Evolutionary conservation across 371 early-diverging fungal species (phyloP), one percentile per base, ranked within the genome.

Genomic region (Lichtheimia corymbifera): DNA sequence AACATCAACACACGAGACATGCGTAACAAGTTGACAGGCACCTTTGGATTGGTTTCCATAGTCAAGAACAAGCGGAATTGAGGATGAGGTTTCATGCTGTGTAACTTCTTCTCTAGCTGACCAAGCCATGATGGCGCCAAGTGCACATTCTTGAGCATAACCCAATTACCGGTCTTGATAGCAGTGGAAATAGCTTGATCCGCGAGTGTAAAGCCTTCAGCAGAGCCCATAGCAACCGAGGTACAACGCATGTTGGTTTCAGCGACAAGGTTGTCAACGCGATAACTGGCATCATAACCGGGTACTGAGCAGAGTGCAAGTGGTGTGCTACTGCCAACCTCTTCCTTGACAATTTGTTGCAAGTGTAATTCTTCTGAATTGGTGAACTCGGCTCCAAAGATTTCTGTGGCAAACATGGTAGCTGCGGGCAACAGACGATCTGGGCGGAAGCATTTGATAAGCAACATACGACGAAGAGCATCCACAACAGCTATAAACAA

Each of bases 141-240:
- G 66, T 99, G 99, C 9, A 97, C 98, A 74, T 99, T 99, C 83
- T 97, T 97, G 59, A 99, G 83, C 71, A 99, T 82, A 7, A 98
- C 97, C 98, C 98, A 99, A 55, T 82, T 82, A 59, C 98, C 98
- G 12, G 82, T 84, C 79, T 91, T 91, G 63, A 86, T 82, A 0
- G 97, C 95, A 4, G 75, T 63, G 0, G 91, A 84, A 57, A 99
- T 95, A 4, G 96, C 97, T 67, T 88, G 84, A 54, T 97, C 97
- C 4, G 98, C 98, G 27, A 94, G 79, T 5, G 83, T 77, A 62
- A 93, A 91, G 58, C 97, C 97, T 87, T 99, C 99, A 25, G 88
- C 84, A 3, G 98, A 96, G 58, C 99, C 99, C 96, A 99, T 97
- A 7, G 99, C 99, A 17, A 99, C 95, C 2, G 97, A 88, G 0